A percentile compares a stretch with the other conserved stretches of the same genome.
Evolutionary conservation across 176 grass and related monocot genomes (phyloP).

Genomic region (Panicum miliaceum): DNA sequence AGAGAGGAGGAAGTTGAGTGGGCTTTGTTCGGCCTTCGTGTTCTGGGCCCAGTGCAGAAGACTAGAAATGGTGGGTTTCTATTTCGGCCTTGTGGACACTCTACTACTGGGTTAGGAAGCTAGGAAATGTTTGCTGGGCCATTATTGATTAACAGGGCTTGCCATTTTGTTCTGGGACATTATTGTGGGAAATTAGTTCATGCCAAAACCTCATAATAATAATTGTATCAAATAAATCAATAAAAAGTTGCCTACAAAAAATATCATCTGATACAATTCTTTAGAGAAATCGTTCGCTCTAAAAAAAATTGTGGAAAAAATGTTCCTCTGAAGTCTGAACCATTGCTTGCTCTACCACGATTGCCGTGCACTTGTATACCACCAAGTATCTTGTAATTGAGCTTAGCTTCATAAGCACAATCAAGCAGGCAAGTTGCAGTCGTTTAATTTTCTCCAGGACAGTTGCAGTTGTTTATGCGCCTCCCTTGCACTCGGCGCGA

Average conservation of each 20-base stretch:
- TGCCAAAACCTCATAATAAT: too few species aligned
- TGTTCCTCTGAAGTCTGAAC: not conserved
- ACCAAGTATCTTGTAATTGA: not conserved
- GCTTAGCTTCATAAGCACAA: not conserved
- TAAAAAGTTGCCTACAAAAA: too few species aligned
- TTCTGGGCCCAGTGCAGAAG: not conserved
- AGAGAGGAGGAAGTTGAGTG: slow-evolving; percentile 11
- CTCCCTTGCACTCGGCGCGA: slow-evolving; percentile 27
- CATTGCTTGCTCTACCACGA: not conserved
- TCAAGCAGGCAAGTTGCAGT: slow-evolving; percentile 33
- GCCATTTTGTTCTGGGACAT: not conserved
- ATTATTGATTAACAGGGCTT: not conserved
- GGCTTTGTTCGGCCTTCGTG: not conserved
- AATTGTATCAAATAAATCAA: too few species aligned
- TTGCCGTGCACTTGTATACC: not conserved
- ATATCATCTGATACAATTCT: too few species aligned
- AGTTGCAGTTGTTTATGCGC: slow-evolving; percentile 40
- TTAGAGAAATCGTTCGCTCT: too few species aligned
- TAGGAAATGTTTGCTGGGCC: not conserved
- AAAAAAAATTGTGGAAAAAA: not conserved
- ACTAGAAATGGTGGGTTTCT: not conserved
- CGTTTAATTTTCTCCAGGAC: not conserved
- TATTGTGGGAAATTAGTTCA: not conserved
- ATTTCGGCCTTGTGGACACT: not conserved
- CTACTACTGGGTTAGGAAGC: not conserved